Evolutionary conservation across 2,329 filamentous ascomycete genomes (phyloP).

Genomic region (Monosporascus cannonballus): DNA sequence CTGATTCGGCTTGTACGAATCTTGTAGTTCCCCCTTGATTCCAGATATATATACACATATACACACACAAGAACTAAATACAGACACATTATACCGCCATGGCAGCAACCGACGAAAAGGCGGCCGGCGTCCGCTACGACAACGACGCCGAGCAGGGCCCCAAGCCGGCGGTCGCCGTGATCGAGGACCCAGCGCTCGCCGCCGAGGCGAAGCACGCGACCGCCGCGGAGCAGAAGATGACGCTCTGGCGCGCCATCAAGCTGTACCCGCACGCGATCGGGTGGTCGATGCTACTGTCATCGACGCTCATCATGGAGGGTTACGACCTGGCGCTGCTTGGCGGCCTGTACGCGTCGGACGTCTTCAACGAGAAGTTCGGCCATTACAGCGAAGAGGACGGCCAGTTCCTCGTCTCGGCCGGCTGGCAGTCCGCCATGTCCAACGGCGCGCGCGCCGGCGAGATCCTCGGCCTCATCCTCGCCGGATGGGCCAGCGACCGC

Average conservation of each 20-base stretch:
- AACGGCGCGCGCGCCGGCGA: slow-evolving; percentile 49
- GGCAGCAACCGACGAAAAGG: no score
- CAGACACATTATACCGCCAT: no score
- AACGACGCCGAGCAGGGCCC: slow-evolving; percentile 12
- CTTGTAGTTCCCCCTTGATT: no score
- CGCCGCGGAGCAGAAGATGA: slow-evolving; percentile 35
- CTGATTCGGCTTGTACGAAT: no score
- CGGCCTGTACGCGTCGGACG: slow-evolving; percentile 42
- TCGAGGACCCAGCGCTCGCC: slow-evolving; percentile 13
- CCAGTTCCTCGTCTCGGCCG: slow-evolving; percentile 42
- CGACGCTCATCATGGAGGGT: slow-evolving; percentile 44
- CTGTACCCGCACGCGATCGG: slow-evolving; percentile 41
- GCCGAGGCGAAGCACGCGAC: slow-evolving; percentile 35
- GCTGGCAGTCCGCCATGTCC: slow-evolving; percentile 52
- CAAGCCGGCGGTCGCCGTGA: slow-evolving; percentile 2
- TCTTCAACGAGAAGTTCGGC: slow-evolving; percentile 42
- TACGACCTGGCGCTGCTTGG: slow-evolving; percentile 45
- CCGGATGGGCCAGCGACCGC: slow-evolving; percentile 45
- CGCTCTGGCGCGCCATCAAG: slow-evolving; percentile 31
- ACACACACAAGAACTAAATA: no score
- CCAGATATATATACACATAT: no score
- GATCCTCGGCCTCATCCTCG: slow-evolving; percentile 48
- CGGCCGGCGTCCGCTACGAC: slow-evolving; percentile 7
- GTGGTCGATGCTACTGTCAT: slow-evolving; percentile 40
- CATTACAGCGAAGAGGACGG: slow-evolving; percentile 24